phyloP scores from a whole-genome alignment of 1,284 basidiomycete genomes.

The Caloboletus firmus region DNA sequence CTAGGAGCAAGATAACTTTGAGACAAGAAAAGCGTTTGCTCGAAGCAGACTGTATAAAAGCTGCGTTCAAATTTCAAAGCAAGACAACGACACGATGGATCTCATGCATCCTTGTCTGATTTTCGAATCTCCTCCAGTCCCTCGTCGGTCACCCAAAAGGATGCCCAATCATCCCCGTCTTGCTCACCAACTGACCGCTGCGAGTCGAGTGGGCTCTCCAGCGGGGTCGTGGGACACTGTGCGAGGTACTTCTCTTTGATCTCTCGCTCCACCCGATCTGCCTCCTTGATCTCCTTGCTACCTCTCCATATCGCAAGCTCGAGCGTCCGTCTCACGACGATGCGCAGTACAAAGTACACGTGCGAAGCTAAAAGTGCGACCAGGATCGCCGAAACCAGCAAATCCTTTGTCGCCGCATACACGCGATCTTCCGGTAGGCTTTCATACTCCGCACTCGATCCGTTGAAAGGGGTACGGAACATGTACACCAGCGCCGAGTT shows the following conservation, averaged over 20 bases:
- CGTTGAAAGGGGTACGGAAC: constrained; percentile 53
- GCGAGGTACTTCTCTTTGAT: constrained; percentile 62
- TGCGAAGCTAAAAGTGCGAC: constrained; percentile 80
- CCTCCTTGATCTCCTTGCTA: constrained; percentile 60
- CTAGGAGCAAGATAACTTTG: no score
- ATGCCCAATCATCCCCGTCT: constrained; percentile 19
- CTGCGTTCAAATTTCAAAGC: neutral
- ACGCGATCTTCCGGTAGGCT: constrained; percentile 16
- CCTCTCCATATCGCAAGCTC: constrained; percentile 75
- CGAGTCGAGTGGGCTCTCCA: neutral
- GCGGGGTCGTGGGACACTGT: constrained; percentile 17
- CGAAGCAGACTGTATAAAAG: neutral
- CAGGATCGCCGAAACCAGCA: constrained; percentile 68
- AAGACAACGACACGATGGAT: neutral
- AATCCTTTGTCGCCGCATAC: constrained; percentile 46
- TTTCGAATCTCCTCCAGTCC: constrained; percentile 32
- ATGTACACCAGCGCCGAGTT: constrained; percentile 87
- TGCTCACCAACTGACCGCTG: neutral
- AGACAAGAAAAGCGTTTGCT: neutral
- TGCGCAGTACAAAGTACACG: constrained; percentile 70
- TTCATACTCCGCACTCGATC: constrained; percentile 1
- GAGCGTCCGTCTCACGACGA: constrained; percentile 66
- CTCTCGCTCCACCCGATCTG: constrained; percentile 55
- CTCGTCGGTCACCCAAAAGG: constrained; percentile 28
- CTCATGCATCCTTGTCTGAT: constrained; percentile 23